A percentile compares a stretch with the other conserved stretches of the same genome.
Conservation (phyloP, 495 filamentous ascomycete species). For the Trichocladium antarcticum region DNA sequence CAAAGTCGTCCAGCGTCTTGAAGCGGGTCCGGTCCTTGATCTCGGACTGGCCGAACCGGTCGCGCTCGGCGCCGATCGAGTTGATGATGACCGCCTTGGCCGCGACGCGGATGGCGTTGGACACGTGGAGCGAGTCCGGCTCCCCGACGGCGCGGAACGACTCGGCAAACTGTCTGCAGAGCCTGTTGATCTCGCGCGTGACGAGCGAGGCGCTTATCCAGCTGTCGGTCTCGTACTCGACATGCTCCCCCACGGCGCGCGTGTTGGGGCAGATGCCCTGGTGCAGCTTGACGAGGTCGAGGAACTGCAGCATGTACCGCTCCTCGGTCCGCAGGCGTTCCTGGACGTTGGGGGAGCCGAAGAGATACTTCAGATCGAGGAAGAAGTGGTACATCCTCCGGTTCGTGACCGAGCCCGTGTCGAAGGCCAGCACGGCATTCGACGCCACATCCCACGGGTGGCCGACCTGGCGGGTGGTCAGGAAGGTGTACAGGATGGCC, state of each 20-base stretch:
- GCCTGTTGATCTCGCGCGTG: slow-evolving; percentile 84
- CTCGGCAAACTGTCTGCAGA: slow-evolving; percentile 79
- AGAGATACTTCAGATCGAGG: slow-evolving; percentile 79
- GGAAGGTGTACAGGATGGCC: slow-evolving; percentile 93
- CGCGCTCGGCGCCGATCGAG: slow-evolving; percentile 79
- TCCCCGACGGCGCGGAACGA: slow-evolving; percentile 60
- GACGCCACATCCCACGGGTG: slow-evolving; percentile 79
- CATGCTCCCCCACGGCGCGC: slow-evolving; percentile 83
- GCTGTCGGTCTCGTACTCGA: slow-evolving; percentile 95
- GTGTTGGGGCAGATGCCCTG: slow-evolving; percentile 95
- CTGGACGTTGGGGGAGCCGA: slow-evolving; percentile 77
- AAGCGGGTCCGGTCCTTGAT: slow-evolving; percentile 75
- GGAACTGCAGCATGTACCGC: slow-evolving; percentile 82
- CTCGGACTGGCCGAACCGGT: slow-evolving; percentile 75
- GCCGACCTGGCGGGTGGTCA: slow-evolving; percentile 89
- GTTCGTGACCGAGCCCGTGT: slow-evolving; percentile 86
- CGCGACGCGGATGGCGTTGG: slow-evolving; percentile 61
- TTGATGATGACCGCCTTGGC: slow-evolving; percentile 71
- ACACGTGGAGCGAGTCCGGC: slow-evolving; percentile 50
- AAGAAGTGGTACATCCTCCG: slow-evolving; percentile 95
- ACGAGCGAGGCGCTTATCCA: slow-evolving; percentile 96
- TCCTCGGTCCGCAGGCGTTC: slow-evolving; percentile 68
- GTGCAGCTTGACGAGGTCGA: slow-evolving; percentile 88
- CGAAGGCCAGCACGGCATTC: slow-evolving; percentile 77
- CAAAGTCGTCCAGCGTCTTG: slow-evolving; percentile 63